Evolutionary conservation across 805 yeast genomes (phyloP), one percentile per base, ranked within the genome.

Genomic region (Debaryomyces prosopidis): DNA sequence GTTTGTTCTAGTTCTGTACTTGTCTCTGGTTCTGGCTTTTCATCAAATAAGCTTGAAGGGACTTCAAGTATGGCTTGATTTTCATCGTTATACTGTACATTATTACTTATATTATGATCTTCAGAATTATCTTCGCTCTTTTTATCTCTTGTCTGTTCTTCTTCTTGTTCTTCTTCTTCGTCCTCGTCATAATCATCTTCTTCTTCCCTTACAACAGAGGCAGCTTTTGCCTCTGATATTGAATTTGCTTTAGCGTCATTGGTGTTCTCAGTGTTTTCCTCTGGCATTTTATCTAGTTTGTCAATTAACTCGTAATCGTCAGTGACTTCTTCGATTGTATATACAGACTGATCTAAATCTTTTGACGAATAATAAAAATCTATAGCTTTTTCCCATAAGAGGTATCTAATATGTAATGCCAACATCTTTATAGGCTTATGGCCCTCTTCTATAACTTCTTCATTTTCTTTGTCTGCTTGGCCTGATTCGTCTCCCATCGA

Each of bases 361-460:
- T 54, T 53, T 27, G 65, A 55, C 31, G 47, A 48, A 48, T 66
- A 76, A 51, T 63, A 70, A 50, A 58, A 67, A 55, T 81, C 85
- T 8, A 82, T 73, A 16, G 85, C 90, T 58, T 79, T 82, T 54
- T 86, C 91, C 81, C 88, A 87, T 18, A 87, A 66, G 10, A 85
- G 73, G 52, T 84, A 85, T 50, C 92, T 69, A 17, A 85, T 65
- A 49, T 80, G 85, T 39, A 85, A 67, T 5, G 89, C 84, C 35
- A 86, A 51, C 40, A 61, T 45, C 34, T 59, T 58, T 17, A 68
- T 48, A 19, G 71, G 62, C 16, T 54, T 57, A 11, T 50, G 23
- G 50, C 62, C 82, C 67, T 60, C 85, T 68, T 77, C 60, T 65
- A 76, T 46, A 41, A 69, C 46, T 52, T 71, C 57, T 50, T 70